These are phyloP conservation scores for Exserohilum turcica DNA, from an alignment of 2,329 filamentous ascomycete genomes.

Conservation along the genomic window DNA sequence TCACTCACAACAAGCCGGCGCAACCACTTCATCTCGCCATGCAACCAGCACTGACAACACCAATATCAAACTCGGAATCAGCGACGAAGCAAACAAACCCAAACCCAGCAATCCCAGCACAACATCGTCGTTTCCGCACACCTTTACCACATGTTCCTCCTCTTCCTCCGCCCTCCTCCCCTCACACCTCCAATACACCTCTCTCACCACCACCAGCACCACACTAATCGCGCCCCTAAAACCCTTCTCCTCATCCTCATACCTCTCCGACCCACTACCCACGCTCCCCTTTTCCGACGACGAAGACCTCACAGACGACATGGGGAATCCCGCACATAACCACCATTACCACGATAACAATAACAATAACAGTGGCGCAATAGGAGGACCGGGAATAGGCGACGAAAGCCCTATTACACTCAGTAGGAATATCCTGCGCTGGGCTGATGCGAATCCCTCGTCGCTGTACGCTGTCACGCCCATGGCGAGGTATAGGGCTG, in stretches of 20 bases:
- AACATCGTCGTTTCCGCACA: neutral
- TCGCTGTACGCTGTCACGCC: slow-evolving; percentile 5
- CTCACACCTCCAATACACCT: neutral
- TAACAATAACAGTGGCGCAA: neutral
- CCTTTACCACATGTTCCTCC: neutral
- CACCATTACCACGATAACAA: neutral
- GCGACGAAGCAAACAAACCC: too few relatives aligned
- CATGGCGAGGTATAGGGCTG: neutral
- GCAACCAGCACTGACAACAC: neutral
- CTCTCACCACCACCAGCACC: neutral
- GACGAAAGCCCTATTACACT: slow-evolving; percentile 41
- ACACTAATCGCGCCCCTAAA: neutral
- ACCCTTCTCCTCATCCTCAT: slow-evolving; percentile 9
- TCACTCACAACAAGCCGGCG: too few relatives aligned
- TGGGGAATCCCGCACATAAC: slow-evolving; percentile 13
- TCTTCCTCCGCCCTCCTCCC: neutral
- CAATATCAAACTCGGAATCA: too few relatives aligned
- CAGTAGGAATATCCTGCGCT: slow-evolving; percentile 48
- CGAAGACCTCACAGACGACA: slow-evolving; percentile 23
- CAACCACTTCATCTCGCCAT: too few relatives aligned
- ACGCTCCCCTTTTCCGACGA: slow-evolving; percentile 11
- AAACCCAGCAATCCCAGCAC: neutral
- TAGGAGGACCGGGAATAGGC: slow-evolving; percentile 1
- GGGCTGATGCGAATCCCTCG: slow-evolving; percentile 43
- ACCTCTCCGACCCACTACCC: slow-evolving; percentile 12